Evolutionary conservation across 306 rosid species (phyloP), one percentile per base, ranked within the genome.

Genomic region (Corylus americana): DNA sequence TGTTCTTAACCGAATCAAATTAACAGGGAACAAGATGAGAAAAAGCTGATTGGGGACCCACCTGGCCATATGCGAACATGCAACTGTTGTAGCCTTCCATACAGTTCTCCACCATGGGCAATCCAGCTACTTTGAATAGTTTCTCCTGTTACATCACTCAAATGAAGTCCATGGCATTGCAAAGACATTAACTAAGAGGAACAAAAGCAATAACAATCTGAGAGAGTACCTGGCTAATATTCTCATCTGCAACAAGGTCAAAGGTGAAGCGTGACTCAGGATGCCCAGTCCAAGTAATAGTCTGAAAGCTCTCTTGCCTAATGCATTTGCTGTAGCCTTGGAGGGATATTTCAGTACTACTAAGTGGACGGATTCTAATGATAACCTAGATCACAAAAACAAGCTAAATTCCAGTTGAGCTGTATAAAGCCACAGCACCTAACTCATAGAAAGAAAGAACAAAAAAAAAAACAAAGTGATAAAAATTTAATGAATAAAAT

Each of bases 11-110:
- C 64, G 55, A 67, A 63, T 49, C 77, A 70, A 64, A 75, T 61
- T 42, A 74, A 79, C 49, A 1, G 79, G 37, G 9, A 13, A 13
- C 8, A 78, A 77, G 68, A 66, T 72, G 22, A 75, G 55, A 16
- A 31, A 66, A 31, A 74, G 74, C 31, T 74, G 71, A 78, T 53
- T 55, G 20, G 74, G 79, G 14, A 82, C 98, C 85, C 87, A 95
- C 99, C 88, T 95, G 99, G 45, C 99, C 99, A 89, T 95, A 95
- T 67, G 98, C 99, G 87, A 95, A 95, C 99, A 95, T 95, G 87
- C 99, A 95, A 83, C 98, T 93, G 82, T 95, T 95, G 88, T 95
- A 93, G 76, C 99, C 99, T 69, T 84, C 95, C 90, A 95, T 86
- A 82, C 99, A 95, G 77, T 95, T 95, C 80, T 95, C 99, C 71